Evolutionary conservation across 2,329 filamentous ascomycete species (phyloP), one percentile per base, ranked within the genome.

Genomic region (Neofusicoccum umdonicola): DNA sequence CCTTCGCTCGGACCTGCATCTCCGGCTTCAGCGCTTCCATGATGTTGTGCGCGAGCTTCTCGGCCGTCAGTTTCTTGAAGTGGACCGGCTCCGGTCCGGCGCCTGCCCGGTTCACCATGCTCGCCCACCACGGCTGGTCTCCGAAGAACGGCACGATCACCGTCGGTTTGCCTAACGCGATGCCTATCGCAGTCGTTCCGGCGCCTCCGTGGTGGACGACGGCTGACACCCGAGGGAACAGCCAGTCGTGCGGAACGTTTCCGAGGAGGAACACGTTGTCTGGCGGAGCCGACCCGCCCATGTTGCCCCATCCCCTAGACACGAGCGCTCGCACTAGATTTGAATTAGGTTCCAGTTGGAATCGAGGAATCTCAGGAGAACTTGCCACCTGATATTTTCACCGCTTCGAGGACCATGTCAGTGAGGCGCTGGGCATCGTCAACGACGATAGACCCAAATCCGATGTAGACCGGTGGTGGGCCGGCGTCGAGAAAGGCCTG

Each of bases 121-220:
- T 81, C 2, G 90, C 90, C 90, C 90, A 93, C 72, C 92, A 93
- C 56, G 88, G 84, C 74, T 93, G 90, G 71, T 93, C 90, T 2
- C 90, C 90, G 68, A 93, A 93, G 77, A 93, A 93, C 0, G 90
- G 90, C 1, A 93, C 88, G 31, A 92, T 85, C 85, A 92, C 89
- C 4, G 88, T 91, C 0, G 90, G 90, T 69, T 85, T 86, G 3
- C 84, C 90, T 67, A 85, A 89, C 73, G 90, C 90, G 37, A 93
- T 80, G 1, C 89, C 89, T 52, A 90, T 90, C 1, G 90, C 90
- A 0, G 89, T 91, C 0, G 90, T 93, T 1, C 90, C 90, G 0
- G 90, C 90, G 12, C 90, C 90, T n/a, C 90, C 62, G 37, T 64
- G 62, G 39, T 64, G 62, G 12, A 64, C 62, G 31, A 64, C 62